A percentile compares a stretch with the other conserved stretches of the same genome.
phyloP scores from a whole-genome alignment of 2,329 filamentous ascomycete species.

The Aspergillus fumigatus region DNA sequence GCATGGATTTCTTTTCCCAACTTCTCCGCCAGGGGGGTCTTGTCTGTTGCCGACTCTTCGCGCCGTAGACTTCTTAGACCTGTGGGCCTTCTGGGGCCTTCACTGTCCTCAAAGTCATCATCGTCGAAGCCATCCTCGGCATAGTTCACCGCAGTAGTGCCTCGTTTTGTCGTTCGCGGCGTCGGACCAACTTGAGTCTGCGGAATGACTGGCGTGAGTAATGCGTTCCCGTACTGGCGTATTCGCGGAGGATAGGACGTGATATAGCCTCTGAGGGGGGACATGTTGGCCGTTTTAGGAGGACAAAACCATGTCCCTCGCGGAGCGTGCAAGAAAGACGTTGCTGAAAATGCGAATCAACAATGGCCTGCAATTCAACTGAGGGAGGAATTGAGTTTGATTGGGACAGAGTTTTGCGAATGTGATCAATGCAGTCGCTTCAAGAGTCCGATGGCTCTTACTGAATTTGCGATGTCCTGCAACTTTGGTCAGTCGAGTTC shows the following conservation, averaged over 20 bases:
- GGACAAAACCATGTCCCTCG: slow-evolving; percentile 35
- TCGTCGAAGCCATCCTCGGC: slow-evolving; percentile 93
- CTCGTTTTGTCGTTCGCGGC: slow-evolving; percentile 90
- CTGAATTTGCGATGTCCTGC: background rate
- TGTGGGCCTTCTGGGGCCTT: slow-evolving; percentile 67
- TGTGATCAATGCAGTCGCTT: background rate
- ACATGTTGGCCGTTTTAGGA: slow-evolving; percentile 38
- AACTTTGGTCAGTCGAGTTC: background rate
- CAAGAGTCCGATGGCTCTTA: background rate
- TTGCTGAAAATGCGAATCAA: slow-evolving; percentile 11
- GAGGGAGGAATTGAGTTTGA: slow-evolving; percentile 5
- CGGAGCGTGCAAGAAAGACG: slow-evolving; percentile 11
- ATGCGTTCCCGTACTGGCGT: slow-evolving; percentile 84
- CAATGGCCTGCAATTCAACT: slow-evolving; percentile 11
- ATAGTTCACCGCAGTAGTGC: slow-evolving; percentile 95
- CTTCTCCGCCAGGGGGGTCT: slow-evolving; percentile 65
- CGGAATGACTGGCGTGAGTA: slow-evolving; percentile 79
- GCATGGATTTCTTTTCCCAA: slow-evolving; percentile 74
- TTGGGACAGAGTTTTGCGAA: background rate
- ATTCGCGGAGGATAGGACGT: slow-evolving; percentile 88
- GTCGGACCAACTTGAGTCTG: slow-evolving; percentile 61
- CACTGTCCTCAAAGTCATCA: slow-evolving; percentile 57
- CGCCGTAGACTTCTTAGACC: slow-evolving; percentile 77
- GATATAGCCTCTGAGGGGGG: slow-evolving; percentile 77
- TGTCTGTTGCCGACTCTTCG: slow-evolving; percentile 63